Percentiles rank a stretch among this genome's conserved stretches.
phyloP scores from a whole-genome alignment of 2,329 filamentous ascomycete genomes.

The Elsinoe fawcettii region DNA sequence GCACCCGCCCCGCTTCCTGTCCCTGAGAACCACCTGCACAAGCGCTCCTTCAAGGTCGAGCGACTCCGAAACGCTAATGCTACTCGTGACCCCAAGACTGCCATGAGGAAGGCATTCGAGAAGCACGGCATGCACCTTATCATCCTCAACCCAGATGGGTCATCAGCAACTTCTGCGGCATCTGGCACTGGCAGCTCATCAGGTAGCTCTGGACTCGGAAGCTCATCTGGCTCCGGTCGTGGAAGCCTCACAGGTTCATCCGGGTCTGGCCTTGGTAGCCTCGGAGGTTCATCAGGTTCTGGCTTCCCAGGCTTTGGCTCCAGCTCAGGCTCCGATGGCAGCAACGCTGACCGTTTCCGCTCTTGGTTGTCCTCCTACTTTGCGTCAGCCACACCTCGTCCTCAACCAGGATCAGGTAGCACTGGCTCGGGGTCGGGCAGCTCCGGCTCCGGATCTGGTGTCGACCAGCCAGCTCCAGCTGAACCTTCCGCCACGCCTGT shows the following conservation, averaged over 20 bases:
- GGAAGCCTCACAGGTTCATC: not conserved
- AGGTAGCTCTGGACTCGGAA: not conserved
- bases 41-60: constrained; percentile 56
- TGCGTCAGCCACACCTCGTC: constrained; percentile 1
- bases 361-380: constrained; percentile 7
- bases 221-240: not conserved
- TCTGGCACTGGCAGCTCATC: not conserved
- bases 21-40: constrained; percentile 32
- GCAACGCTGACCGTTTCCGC: not conserved
- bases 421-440: not conserved
- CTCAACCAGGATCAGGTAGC: not conserved
- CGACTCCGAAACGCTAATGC: constrained; percentile 48
- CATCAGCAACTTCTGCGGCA: constrained; percentile 3
- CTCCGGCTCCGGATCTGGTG: not conserved
- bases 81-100: constrained; percentile 49
- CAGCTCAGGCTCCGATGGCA: not conserved
- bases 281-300: not conserved
- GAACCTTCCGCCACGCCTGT: not conserved
- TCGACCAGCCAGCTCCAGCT: constrained; percentile 6
- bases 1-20: constrained; percentile 33
- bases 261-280: not conserved
- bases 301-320: not conserved
- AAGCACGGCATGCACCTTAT: constrained; percentile 49
- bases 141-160: constrained; percentile 6
- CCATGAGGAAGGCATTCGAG: constrained; percentile 57